Evolutionary conservation across 441 rosid genomes (phyloP).

Genomic region (Adansonia grandidieri): DNA sequence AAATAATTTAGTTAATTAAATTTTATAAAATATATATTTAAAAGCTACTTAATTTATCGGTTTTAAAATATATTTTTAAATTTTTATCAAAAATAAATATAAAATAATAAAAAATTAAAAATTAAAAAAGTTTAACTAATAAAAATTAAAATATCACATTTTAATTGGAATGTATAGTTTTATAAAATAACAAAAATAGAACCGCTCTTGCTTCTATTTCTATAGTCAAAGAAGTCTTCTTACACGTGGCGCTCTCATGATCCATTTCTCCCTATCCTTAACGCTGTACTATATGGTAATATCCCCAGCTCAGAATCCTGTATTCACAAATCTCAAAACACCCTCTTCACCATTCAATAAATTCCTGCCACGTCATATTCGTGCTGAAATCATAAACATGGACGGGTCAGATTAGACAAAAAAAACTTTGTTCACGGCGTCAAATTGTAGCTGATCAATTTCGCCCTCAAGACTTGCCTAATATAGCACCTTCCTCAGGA

Average conservation of each 20-base stretch:
- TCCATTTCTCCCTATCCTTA: constrained; percentile 19
- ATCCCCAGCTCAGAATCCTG: neutral
- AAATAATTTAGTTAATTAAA: no score
- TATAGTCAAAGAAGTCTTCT: neutral
- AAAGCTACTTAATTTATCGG: no score
- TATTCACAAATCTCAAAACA: neutral
- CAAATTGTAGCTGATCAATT: constrained; percentile 5
- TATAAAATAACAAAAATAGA: no score
- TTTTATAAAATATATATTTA: no score
- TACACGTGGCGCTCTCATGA: constrained; percentile 30
- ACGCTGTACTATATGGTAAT: neutral
- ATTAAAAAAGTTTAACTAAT: no score
- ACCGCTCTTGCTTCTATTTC: constrained; percentile 2
- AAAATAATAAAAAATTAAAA: no score
- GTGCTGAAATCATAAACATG: neutral
- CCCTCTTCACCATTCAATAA: constrained; percentile 16
- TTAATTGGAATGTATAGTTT: no score
- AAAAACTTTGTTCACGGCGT: neutral
- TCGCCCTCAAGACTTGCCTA: constrained; percentile 13
- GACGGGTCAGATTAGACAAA: neutral
- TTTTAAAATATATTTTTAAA: no score
- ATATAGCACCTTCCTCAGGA: neutral
- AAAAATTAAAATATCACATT: no score
- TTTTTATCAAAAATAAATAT: no score
- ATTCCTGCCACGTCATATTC: neutral